Percentiles rank a stretch among this genome's conserved stretches.
These are phyloP conservation scores for Aspergillus persii DNA, from an alignment of 2,329 filamentous ascomycete species.

Conservation along the genomic window DNA sequence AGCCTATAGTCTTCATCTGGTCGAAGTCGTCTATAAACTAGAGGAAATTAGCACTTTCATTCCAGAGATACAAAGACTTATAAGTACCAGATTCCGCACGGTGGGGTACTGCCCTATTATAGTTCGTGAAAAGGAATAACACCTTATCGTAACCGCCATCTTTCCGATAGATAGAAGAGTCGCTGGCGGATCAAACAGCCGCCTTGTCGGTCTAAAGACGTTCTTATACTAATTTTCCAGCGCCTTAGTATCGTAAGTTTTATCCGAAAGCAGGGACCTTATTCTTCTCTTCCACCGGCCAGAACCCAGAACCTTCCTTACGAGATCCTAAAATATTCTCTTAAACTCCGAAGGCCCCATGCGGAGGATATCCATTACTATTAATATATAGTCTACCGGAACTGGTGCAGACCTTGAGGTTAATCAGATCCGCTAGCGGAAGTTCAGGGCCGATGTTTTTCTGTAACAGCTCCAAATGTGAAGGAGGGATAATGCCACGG, in stretches of 20 bases:
- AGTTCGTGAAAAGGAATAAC: slow-evolving; percentile 6
- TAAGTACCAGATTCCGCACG: neutral
- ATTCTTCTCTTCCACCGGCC: neutral
- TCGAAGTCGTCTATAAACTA: slow-evolving; percentile 3
- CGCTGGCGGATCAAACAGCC: neutral
- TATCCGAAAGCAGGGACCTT: slow-evolving; percentile 4
- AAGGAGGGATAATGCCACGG: slow-evolving; percentile 17
- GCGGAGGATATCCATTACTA: slow-evolving; percentile 1
- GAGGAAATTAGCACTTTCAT: neutral
- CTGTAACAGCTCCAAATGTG: slow-evolving; percentile 13
- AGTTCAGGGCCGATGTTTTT: slow-evolving; percentile 3
- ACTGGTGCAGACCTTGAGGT: slow-evolving; percentile 6
- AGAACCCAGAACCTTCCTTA: neutral
- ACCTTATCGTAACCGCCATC: neutral
- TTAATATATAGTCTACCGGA: slow-evolving; percentile 1
- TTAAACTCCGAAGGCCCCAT: slow-evolving; percentile 1
- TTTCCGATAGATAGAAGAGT: slow-evolving; percentile 1
- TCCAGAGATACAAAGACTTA: too few relatives aligned
- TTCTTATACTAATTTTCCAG: slow-evolving; percentile 6
- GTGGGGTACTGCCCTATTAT: slow-evolving; percentile 2
- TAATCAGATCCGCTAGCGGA: slow-evolving; percentile 3
- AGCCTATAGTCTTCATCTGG: slow-evolving; percentile 1
- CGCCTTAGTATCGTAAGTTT: slow-evolving; percentile 4
- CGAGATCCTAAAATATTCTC: neutral
- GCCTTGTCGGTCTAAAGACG: neutral